Conservation (phyloP, 768 basidiomycete genomes). For the Pleurotus tuoliensis region DNA sequence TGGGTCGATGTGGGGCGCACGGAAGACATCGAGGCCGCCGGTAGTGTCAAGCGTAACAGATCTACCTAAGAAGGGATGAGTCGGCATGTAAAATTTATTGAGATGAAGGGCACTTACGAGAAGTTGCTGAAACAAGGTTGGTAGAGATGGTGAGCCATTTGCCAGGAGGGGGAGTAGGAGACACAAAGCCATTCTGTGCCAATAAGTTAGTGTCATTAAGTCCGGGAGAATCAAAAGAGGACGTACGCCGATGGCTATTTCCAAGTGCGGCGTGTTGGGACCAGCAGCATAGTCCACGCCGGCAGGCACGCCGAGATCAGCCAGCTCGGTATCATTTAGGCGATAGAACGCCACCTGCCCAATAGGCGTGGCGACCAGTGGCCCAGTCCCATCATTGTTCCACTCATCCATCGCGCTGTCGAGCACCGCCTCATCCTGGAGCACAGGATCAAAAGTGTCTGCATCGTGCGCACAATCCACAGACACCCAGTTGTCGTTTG, state of each 20-base stretch:
- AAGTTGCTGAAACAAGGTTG: not conserved
- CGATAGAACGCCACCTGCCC: constrained; percentile 17
- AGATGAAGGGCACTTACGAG: not conserved
- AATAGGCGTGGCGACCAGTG: constrained; percentile 6
- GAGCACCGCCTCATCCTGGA: constrained; percentile 9
- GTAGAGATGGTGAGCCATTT: not conserved
- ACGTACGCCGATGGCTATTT: constrained; percentile 28
- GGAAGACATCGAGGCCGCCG: no score
- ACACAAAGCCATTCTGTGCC: not conserved
- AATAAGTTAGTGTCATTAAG: not conserved
- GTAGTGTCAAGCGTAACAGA: no score
- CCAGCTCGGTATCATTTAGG: constrained; percentile 21
- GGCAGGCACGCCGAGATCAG: constrained; percentile 19
- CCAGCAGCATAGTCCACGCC: constrained; percentile 31
- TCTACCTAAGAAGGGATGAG: no score
- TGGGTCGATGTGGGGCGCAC: constrained; percentile 17
- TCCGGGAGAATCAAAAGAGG: not conserved
- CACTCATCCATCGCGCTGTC: constrained; percentile 14
- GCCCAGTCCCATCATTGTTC: constrained; percentile 15
- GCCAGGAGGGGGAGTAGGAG: not conserved
- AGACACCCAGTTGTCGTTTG: not conserved
- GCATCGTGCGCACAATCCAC: constrained; percentile 8
- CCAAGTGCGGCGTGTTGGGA: constrained; percentile 29
- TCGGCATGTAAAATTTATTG: no score
- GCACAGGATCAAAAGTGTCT: constrained; percentile 13